phyloP scores from a whole-genome alignment of 805 yeast genomes.

The Soucietia sequanensis region DNA sequence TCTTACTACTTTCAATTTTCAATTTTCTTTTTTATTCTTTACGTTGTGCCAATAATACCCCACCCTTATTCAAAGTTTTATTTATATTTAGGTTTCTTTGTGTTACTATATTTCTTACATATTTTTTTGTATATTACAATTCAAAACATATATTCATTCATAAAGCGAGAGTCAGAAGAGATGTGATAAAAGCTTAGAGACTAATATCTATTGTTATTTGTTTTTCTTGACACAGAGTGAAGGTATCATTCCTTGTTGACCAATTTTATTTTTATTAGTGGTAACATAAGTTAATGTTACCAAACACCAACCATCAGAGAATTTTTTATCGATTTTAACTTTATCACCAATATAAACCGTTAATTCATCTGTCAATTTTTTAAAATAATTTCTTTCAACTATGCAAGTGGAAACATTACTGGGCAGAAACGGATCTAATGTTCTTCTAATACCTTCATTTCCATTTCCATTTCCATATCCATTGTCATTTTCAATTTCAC shows the following conservation, averaged over 20 bases:
- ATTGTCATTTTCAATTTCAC: no score
- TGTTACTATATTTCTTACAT: constrained; percentile 1
- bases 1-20: no score
- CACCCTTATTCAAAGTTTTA: no score
- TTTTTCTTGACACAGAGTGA: constrained; percentile 20
- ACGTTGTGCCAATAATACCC: no score
- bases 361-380: constrained; percentile 33
- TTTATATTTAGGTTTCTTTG: no score
- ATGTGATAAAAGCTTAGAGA: no score
- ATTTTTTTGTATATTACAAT: neutral
- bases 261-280: constrained; percentile 4
- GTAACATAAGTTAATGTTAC: constrained; percentile 12
- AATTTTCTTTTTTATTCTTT: no score
- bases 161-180: no score
- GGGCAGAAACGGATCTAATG: no score
- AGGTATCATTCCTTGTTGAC: constrained; percentile 34
- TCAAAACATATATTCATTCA: no score
- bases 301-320: constrained; percentile 41
- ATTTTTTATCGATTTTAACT: constrained; percentile 21
- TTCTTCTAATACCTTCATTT: neutral
- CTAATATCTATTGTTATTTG: neutral
- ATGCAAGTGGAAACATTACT: constrained; percentile 9
- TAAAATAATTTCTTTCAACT: constrained; percentile 26
- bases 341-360: constrained; percentile 28
- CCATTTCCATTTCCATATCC: neutral